phyloP scores from a whole-genome alignment of 257 asterid species.

The Scutellaria galericulata region DNA sequence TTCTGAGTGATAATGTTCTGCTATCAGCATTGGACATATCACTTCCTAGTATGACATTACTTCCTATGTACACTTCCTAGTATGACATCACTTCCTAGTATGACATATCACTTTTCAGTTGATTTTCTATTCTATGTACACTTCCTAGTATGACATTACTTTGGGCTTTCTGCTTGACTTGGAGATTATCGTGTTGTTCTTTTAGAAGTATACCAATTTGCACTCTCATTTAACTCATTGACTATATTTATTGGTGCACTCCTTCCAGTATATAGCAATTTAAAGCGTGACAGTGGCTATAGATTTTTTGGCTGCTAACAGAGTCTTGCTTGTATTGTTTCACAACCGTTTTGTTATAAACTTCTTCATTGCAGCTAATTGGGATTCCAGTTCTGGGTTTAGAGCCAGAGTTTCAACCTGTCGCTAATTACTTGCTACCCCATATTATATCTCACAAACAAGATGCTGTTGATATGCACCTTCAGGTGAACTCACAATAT shows the following conservation, averaged over 20 bases:
- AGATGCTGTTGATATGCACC: constrained; percentile 79
- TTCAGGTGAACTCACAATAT: constrained; percentile 66
- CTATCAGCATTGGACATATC: constrained; percentile 18
- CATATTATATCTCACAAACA: constrained; percentile 80
- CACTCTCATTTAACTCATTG: constrained; percentile 20
- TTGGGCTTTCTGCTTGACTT: constrained; percentile 15
- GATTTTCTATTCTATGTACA: too few species aligned
- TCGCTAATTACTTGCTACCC: constrained; percentile 78
- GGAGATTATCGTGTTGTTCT: constrained; percentile 18
- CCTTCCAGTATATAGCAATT: constrained; percentile 19
- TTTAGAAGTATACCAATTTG: constrained; percentile 20
- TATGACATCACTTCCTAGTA: too few species aligned
- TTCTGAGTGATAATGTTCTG: constrained; percentile 29
- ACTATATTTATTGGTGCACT: constrained; percentile 21
- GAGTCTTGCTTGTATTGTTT: constrained; percentile 26
- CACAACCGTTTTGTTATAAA: constrained; percentile 18
- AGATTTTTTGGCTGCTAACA: constrained; percentile 27
- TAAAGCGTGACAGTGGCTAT: constrained; percentile 15
- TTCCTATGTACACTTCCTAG: constrained; percentile 8
- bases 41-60: constrained; percentile 24
- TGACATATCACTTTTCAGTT: too few species aligned
- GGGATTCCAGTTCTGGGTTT: constrained; percentile 87
- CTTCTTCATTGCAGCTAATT: constrained; percentile 68
- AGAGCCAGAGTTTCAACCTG: constrained; percentile 93
- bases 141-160: not conserved